phyloP scores from a whole-genome alignment of 148 eudicot genomes.

The Chenopodium album region DNA sequence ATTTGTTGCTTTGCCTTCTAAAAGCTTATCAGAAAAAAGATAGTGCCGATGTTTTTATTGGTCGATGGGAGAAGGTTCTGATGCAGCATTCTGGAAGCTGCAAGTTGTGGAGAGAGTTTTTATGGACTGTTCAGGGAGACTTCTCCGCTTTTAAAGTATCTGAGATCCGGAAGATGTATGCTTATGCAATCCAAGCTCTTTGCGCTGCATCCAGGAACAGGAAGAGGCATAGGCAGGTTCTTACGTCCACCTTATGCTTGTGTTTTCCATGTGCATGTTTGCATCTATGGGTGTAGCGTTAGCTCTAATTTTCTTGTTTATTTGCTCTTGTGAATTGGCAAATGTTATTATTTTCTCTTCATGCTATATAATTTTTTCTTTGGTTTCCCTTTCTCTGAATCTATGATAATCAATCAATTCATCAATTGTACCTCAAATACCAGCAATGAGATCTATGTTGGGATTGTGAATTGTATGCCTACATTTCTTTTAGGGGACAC shows the following conservation, averaged over 20 bases:
- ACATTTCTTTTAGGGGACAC: no score
- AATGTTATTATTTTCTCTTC: background rate
- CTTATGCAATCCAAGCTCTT: constrained; percentile 76
- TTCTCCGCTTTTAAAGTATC: constrained; percentile 90
- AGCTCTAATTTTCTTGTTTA: background rate
- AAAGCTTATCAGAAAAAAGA: constrained; percentile 78
- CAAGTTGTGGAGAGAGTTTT: constrained; percentile 84
- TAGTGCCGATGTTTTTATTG: constrained; percentile 60
- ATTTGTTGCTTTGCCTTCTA: constrained; percentile 64
- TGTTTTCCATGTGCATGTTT: constrained; percentile 18
- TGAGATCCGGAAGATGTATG: constrained; percentile 77
- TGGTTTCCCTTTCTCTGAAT: background rate
- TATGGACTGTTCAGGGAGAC: constrained; percentile 68
- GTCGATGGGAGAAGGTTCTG: constrained; percentile 90
- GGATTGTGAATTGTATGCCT: no score
- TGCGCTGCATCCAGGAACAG: constrained; percentile 72
- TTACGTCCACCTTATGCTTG: constrained; percentile 29
- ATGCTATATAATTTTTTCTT: background rate
- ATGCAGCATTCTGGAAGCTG: constrained; percentile 67
- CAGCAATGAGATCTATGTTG: background rate
- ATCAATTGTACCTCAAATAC: background rate
- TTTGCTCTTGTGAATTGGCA: background rate
- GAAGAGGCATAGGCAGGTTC: constrained; percentile 94
- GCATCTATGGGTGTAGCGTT: constrained; percentile 2
- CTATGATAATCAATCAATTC: background rate